Base-by-base conservation (phyloP, 2,329 filamentous ascomycete species). In the Dactylellina drechsleri region DNA sequence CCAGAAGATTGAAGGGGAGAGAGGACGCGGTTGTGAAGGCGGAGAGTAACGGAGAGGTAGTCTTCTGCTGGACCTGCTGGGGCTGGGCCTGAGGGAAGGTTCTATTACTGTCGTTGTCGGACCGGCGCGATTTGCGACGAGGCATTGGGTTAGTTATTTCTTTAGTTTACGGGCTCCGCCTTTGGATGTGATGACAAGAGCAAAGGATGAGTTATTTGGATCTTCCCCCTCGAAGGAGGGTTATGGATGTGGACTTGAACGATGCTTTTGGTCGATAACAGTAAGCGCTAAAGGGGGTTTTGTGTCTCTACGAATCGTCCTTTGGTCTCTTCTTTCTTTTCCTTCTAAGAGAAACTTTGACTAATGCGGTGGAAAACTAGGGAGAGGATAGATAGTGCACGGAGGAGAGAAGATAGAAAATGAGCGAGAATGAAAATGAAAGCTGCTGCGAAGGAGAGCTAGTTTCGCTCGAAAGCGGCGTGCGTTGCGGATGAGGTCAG, bases 51-150 rank as follows among this genome's bases (percentile, higher is more conserved):
- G 71, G 71, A 18, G 71, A 75, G 23, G 71, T 75, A 13, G 71
- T 75, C 64, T 75, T 75, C 71, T 75, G 71, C 47, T 75, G 71
- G 36, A 53, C 71, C 53, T 68, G 71, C 53, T 75, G 71, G 13
- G 71, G 71, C 23, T 75, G 71, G 58, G 60, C 64, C 54, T 75
- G 71, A 50, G 71, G 64, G 59, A 75, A 75, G 52, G 71, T 58
- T 75, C 53, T 64, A 45, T 66, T 75, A 58, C 71, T 75, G 59
- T 75, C 71, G 64, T 65, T 67, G 6, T 75, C 71, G 58, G 58
- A 59, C 41, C 64, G 64, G 71, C 71, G 71, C 64, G 59, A 18
- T 75, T 75, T 75, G 52, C 71, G 71, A 75, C 71, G 71, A 75
- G 71, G 64, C 71, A 75, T 75, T 52, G 68, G 71, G 64, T 75